Evolutionary conservation across 768 basidiomycete species (phyloP), one percentile per base, ranked within the genome.

Genomic region (Arthromyces matolae): DNA sequence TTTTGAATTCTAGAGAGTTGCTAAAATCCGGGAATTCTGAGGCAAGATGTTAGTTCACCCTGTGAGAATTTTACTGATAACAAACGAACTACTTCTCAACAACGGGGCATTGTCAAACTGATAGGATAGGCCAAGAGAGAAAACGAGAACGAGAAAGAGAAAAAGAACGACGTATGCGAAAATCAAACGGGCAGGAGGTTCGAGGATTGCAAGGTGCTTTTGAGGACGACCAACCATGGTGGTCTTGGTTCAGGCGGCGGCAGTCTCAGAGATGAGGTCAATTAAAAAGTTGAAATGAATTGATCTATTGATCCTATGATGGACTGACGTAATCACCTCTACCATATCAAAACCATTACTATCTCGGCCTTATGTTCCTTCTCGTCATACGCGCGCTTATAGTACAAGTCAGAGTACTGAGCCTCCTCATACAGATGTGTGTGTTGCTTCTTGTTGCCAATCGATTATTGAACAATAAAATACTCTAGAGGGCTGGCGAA

Each of bases 21-120:
- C 78, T 70, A 51, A 88, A 82, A 60, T 86, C 80, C 4, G 83
- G 80, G 49, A 71, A 59, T 6, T 64, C 75, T 77, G 53, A 25
- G 2, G 29, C 48, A 51, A 23, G 8, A 25, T n/a, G n/a, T 45
- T 19, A 56, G 45, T 25, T 13, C 24, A 25, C 18, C 24, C n/a
- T n/a, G n/a, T n/a, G n/a, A n/a, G n/a, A n/a, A n/a, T n/a, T n/a
- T n/a, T n/a, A n/a, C n/a, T n/a, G n/a, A n/a, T n/a, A n/a, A n/a
- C n/a, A n/a, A n/a, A n/a, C n/a, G n/a, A n/a, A n/a, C n/a, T n/a
- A n/a, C n/a, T n/a, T n/a, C n/a, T n/a, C n/a, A n/a, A n/a, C n/a
- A n/a, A n/a, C n/a, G n/a, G 27, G 28, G 36, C n/a, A 18, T 24
- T 5, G 37, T 40, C 46, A 42, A 42, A 51, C 18, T 41, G 33